Evolutionary conservation across 345 rosid species (phyloP).

Genomic region (Citrus trifoliata): DNA sequence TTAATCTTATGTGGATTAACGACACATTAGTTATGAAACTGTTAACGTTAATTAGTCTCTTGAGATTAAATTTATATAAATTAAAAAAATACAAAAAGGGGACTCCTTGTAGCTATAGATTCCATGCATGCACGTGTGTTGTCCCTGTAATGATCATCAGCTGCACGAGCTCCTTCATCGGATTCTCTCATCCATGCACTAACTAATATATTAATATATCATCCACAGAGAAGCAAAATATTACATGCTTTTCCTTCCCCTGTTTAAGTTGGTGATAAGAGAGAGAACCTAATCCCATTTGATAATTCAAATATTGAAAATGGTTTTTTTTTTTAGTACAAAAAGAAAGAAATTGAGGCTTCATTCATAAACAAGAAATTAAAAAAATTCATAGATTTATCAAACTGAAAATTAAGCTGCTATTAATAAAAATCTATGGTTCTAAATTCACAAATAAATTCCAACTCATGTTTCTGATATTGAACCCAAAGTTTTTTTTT

Average conservation of each 20-base stretch:
- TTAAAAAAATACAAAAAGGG: too few relatives aligned
- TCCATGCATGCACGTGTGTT: background rate
- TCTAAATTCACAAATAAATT: background rate
- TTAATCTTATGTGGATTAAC: too few relatives aligned
- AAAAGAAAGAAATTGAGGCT: background rate
- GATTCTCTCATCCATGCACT: background rate
- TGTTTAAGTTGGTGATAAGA: too few relatives aligned
- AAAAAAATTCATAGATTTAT: background rate
- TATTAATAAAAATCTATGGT: too few relatives aligned
- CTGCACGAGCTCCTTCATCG: constrained; percentile 1
- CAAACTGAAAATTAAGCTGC: background rate
- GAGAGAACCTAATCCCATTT: background rate
- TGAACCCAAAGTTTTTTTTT: background rate
- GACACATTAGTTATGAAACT: too few relatives aligned
- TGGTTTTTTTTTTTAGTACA: too few relatives aligned
- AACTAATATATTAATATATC: background rate
- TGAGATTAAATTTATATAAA: too few relatives aligned
- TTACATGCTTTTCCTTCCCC: too few relatives aligned
- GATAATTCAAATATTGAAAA: background rate
- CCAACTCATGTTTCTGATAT: background rate
- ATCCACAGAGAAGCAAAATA: background rate
- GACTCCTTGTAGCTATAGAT: background rate
- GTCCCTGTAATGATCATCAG: background rate
- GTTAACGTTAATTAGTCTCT: too few relatives aligned
- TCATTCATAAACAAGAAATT: background rate